Conservation (phyloP, 306 rosid genomes). For the Herpetospermum pedunculosum region DNA sequence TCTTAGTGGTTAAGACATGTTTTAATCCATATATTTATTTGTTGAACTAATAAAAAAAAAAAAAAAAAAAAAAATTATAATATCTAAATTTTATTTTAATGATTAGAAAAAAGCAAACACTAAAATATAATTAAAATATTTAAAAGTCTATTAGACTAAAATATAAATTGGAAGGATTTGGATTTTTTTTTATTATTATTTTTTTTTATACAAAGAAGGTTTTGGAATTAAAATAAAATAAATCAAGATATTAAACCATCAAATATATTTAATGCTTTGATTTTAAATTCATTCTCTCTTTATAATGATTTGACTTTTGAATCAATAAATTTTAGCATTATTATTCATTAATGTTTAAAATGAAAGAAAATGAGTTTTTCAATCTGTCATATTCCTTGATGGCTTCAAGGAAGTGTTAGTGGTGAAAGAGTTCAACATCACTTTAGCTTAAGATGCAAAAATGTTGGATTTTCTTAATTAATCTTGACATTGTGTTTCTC, state of each 20-base stretch:
- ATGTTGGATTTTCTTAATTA: background rate
- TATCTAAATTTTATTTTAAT: too few species aligned
- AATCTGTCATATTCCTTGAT: background rate
- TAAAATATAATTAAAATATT: too few species aligned
- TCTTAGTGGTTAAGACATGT: too few species aligned
- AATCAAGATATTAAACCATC: background rate
- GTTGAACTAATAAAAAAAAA: too few species aligned
- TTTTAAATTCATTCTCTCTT: background rate
- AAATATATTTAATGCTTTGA: background rate
- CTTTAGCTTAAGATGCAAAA: background rate
- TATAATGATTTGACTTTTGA: background rate
- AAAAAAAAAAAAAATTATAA: too few species aligned
- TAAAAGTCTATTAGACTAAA: background rate
- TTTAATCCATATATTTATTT: too few species aligned
- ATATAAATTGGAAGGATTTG: too few species aligned
- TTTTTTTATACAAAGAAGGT: too few species aligned
- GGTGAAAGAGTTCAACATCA: background rate
- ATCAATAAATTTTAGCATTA: background rate
- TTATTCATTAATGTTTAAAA: background rate
- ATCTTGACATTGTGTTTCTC: background rate
- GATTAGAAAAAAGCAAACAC: too few species aligned
- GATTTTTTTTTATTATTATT: too few species aligned
- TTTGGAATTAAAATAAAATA: too few species aligned
- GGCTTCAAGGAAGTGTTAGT: background rate
- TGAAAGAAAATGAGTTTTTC: background rate